These are phyloP conservation scores for Camillea tinctor DNA, from an alignment of 2,329 filamentous ascomycete species.

Conservation along the genomic window DNA sequence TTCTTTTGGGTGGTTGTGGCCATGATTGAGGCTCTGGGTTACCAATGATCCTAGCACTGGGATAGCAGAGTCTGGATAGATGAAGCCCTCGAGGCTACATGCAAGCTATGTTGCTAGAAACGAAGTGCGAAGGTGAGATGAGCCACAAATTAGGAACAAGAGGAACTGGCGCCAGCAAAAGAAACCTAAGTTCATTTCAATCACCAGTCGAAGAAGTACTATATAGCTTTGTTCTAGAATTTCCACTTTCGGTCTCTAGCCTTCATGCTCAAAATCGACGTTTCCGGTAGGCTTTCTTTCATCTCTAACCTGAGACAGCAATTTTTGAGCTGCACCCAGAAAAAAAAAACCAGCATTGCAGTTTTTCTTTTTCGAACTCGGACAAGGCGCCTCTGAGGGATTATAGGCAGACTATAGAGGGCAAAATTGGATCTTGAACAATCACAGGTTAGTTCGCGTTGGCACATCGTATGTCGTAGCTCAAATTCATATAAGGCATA, in stretches of 20 bases:
- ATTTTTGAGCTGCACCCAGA: not conserved
- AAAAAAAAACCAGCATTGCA: not conserved
- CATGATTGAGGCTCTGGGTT: not conserved
- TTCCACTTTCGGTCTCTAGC: constrained; percentile 15
- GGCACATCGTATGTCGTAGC: not conserved
- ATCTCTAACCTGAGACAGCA: constrained; percentile 8
- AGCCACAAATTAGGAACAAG: not conserved
- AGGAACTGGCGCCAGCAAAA: not conserved
- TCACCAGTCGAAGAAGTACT: constrained; percentile 12
- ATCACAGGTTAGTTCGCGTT: not conserved
- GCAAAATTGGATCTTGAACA: not conserved
- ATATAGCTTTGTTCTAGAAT: constrained; percentile 14
- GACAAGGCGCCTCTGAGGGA: not conserved
- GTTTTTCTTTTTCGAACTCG: not conserved
- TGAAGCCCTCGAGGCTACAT: not conserved
- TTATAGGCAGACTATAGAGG: not conserved
- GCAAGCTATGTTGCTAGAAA: not conserved
- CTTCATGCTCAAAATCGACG: constrained; percentile 1
- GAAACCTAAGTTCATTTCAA: constrained; percentile 5
- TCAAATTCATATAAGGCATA: not conserved
- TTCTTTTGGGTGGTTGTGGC: not conserved
- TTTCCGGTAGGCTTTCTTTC: constrained; percentile 6
- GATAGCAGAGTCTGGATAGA: not conserved
- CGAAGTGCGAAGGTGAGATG: not conserved
- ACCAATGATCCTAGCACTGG: not conserved